These are phyloP conservation scores for Calonectria montana DNA, from an alignment of 2,329 filamentous ascomycete genomes.

Conservation along the genomic window DNA sequence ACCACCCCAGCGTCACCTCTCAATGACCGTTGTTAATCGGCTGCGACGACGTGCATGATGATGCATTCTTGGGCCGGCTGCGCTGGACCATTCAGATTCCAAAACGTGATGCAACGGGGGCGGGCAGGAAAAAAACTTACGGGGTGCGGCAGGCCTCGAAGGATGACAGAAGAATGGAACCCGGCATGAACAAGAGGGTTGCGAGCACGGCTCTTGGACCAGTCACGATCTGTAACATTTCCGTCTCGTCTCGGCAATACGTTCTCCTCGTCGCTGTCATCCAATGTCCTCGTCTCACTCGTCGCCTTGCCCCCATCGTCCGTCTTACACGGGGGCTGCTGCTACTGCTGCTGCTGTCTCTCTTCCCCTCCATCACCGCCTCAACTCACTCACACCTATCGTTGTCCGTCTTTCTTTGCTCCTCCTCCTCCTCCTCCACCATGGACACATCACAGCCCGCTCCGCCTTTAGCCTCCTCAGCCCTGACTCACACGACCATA, in stretches of 20 bases:
- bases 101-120: neutral
- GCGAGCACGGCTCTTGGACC: neutral
- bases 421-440: conserved; percentile 12
- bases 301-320: conserved; percentile 3
- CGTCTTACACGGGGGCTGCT: conserved; percentile 3
- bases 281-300: neutral
- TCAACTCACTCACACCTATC: neutral
- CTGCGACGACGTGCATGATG: neutral
- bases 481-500: conserved; percentile 76
- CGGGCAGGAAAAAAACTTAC: neutral
- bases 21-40: neutral
- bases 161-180: neutral
- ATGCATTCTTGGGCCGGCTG: neutral
- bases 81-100: neutral
- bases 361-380: neutral
- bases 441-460: conserved; percentile 50
- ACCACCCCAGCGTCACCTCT: neutral
- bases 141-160: conserved; percentile 4
- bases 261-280: neutral
- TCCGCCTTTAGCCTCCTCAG: conserved; percentile 92
- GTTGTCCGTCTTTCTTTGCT: neutral
- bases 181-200: conserved; percentile 2
- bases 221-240: neutral
- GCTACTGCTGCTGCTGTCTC: no score
- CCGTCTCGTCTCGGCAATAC: neutral